These are phyloP conservation scores for Cytidiella melzeri DNA, from an alignment of 768 basidiomycete genomes.

Conservation along the genomic window DNA sequence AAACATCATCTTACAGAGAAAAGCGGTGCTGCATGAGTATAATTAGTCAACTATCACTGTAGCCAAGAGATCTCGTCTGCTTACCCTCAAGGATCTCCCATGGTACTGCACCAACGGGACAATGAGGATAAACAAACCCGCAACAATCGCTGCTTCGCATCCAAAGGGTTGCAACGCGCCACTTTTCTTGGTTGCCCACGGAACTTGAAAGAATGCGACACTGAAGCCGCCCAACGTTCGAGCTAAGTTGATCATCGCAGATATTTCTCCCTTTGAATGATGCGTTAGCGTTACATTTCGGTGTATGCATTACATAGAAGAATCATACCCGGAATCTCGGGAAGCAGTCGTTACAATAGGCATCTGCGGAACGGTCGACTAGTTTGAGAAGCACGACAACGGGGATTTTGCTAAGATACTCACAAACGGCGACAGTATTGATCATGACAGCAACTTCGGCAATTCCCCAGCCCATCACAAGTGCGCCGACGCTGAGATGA, in stretches of 20 bases:
- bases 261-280: conserved; percentile 47
- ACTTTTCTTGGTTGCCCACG: conserved; percentile 53
- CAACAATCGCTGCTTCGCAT: conserved; percentile 55
- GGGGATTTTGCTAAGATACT: background rate
- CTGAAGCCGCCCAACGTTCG: conserved; percentile 54
- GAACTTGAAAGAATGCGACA: conserved; percentile 64
- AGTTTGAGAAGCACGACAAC: background rate
- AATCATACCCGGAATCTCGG: conserved; percentile 32
- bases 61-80: conserved; percentile 20
- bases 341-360: conserved; percentile 45
- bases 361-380: conserved; percentile 25
- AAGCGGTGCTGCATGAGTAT: background rate
- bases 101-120: conserved; percentile 46
- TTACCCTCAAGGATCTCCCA: conserved; percentile 39
- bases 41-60: background rate
- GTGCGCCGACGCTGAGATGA: conserved; percentile 37
- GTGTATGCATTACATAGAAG: background rate
- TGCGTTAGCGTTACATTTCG: background rate
- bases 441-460: conserved; percentile 46
- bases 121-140: conserved; percentile 42
- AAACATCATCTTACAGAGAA: background rate
- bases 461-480: conserved; percentile 60
- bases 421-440: conserved; percentile 51
- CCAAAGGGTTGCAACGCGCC: conserved; percentile 60
- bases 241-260: conserved; percentile 51